These are phyloP conservation scores for Mucor circinelloides DNA, from an alignment of 371 early-diverging fungal species.

Conservation along the genomic window DNA sequence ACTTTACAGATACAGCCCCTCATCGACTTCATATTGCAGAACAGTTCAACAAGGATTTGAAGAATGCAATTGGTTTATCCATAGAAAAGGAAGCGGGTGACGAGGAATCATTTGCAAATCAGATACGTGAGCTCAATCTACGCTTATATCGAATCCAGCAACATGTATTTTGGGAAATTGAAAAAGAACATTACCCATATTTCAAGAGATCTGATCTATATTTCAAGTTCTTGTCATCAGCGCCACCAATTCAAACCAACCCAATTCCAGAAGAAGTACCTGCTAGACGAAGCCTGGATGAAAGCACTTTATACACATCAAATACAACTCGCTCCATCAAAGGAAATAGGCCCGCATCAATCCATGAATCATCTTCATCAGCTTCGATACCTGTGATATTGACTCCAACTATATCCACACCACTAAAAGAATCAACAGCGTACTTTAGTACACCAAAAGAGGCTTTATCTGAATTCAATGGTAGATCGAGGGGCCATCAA, in stretches of 20 bases:
- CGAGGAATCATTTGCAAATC: not conserved
- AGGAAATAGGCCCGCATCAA: conserved; percentile 9
- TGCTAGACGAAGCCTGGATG: conserved; percentile 41
- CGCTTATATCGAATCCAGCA: conserved; percentile 43
- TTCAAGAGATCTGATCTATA: conserved; percentile 72
- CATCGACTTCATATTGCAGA: conserved; percentile 48
- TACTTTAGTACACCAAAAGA: not conserved
- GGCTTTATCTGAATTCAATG: not conserved
- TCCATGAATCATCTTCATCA: conserved; percentile 7
- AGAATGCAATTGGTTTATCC: conserved; percentile 22
- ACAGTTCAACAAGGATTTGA: conserved; percentile 29
- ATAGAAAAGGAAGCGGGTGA: conserved; percentile 6
- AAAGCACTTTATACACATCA: conserved; percentile 19
- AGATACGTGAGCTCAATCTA: conserved; percentile 25
- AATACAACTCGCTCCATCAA: not conserved
- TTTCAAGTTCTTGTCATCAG: conserved; percentile 62
- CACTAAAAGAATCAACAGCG: not conserved
- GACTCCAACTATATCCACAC: not conserved
- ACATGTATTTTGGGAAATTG: conserved; percentile 69
- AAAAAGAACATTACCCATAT: conserved; percentile 60
- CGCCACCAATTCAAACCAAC: conserved; percentile 21
- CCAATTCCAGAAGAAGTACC: conserved; percentile 5
- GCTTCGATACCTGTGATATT: not conserved
- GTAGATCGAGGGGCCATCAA: conserved; percentile 27
- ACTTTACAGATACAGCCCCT: conserved; percentile 60